Base-by-base conservation (phyloP, 805 yeast species). In the Wickerhamomyces chambardii region DNA sequence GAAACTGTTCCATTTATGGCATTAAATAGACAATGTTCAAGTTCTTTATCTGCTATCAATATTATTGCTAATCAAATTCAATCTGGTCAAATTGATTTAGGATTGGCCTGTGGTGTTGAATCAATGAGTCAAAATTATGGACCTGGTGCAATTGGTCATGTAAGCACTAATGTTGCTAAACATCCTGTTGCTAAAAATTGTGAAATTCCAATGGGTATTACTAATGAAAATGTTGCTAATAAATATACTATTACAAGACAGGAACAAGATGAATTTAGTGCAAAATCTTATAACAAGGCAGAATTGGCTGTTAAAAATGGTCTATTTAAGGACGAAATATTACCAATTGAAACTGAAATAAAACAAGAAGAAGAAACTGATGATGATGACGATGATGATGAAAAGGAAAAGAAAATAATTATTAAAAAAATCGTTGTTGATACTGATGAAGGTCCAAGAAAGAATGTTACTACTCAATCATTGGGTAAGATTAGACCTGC, bases 141-240 rank as follows among this genome's bases (percentile, higher is more conserved):
- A n/a, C 83, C 92, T 17, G 72, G 73, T 46, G 75, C 90, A 29
- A 63, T 80, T 39, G 81, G 86, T 10, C 62, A 65, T 29, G 66
- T 80, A 40, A 75, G 84, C 11, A 68, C 71, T 16, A 61, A 62
- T 15, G 53, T 74, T 50, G 51, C 63, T 31, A 54, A 55, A 9
- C 56, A 66, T 45, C 51, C 56, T 33, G 71, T 64, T 32, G 79
- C 81, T n/a, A 66, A 66, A 42, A 78, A 78, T 58, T 90, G 97
- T 63, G 63, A 82, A 59, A 75, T 90, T 43, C 97, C 97, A 45
- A 90, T 90, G 97, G 97, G 97, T 31, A 78, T 80, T 51, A 90
- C 97, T 36, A 84, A 86, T 54, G 97, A 90, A 65, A 90, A 90
- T 58, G 84, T 90, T 37, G 89, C 94, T 21, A 58, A 61, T 30